Conservation (phyloP, 352 stramenopile genomes). For the Phytophthora boehmeriae region DNA sequence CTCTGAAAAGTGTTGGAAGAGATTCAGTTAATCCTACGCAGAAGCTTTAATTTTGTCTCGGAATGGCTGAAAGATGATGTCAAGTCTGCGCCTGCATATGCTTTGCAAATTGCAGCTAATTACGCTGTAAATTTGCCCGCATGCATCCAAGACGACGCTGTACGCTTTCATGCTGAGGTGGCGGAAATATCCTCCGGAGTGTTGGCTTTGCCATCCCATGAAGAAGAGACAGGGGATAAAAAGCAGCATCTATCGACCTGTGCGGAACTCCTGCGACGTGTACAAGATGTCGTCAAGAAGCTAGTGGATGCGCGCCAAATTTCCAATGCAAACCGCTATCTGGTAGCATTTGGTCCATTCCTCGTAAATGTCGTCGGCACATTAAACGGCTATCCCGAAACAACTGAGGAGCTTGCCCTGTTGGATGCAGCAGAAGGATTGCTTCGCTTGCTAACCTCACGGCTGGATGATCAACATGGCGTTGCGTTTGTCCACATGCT, state of each 20-base stretch:
- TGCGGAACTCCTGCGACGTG: constrained; percentile 41
- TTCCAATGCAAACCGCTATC: constrained; percentile 47
- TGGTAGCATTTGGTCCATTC: constrained; percentile 43
- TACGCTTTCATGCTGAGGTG: constrained; percentile 48
- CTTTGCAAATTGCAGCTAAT: constrained; percentile 46
- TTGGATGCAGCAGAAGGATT: constrained; percentile 54
- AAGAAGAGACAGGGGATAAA: constrained; percentile 13
- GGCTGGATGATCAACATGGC: constrained; percentile 54
- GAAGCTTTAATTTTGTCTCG: constrained; percentile 39
- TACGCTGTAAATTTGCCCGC: constrained; percentile 39
- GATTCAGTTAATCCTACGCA: constrained; percentile 35
- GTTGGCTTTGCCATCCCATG: constrained; percentile 13
- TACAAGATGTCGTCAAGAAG: constrained; percentile 43
- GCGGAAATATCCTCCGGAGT: constrained; percentile 22
- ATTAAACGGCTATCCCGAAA: constrained; percentile 31
- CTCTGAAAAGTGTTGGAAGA: constrained; percentile 4
- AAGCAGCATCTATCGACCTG: constrained; percentile 27
- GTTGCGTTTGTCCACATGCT: constrained; percentile 62
- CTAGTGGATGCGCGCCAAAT: constrained; percentile 50
- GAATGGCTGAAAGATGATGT: constrained; percentile 51
- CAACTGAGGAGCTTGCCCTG: constrained; percentile 30
- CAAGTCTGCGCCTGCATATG: constrained; percentile 38
- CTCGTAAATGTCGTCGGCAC: constrained; percentile 40
- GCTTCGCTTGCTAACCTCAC: constrained; percentile 48
- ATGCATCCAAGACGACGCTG: constrained; percentile 31